phyloP scores from a whole-genome alignment of 768 basidiomycete genomes.

The Boletus tomentosulus region DNA sequence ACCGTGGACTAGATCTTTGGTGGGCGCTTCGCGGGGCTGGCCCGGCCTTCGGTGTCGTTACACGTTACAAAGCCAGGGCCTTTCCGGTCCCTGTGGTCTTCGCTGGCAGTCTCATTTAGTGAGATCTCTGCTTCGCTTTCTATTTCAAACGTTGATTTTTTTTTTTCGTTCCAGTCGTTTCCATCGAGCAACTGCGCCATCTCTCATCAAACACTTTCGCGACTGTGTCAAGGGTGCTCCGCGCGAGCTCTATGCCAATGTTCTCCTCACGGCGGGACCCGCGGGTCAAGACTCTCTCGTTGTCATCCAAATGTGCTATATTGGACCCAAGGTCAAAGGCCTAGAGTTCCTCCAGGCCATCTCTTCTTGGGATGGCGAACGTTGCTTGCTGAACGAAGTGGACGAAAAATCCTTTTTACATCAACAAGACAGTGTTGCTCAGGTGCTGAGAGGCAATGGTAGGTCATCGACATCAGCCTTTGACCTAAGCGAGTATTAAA shows the following conservation, averaged over 20 bases:
- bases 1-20: constrained; percentile 60
- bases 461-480: constrained; percentile 10
- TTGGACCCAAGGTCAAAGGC: constrained; percentile 70
- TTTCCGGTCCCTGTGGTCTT: constrained; percentile 89
- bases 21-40: constrained; percentile 88
- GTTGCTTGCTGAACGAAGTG: constrained; percentile 84
- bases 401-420: constrained; percentile 84
- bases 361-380: constrained; percentile 85
- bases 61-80: constrained; percentile 86
- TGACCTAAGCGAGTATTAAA: not conserved
- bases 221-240: constrained; percentile 91
- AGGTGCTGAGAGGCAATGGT: constrained; percentile 85
- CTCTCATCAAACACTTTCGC: constrained; percentile 86
- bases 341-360: constrained; percentile 80
- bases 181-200: constrained; percentile 80
- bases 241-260: constrained; percentile 83
- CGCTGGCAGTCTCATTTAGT: constrained; percentile 92
- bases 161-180: constrained; percentile 58
- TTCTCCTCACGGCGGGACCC: constrained; percentile 87
- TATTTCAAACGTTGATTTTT: constrained; percentile 2
- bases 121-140: constrained; percentile 27
- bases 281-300: constrained; percentile 79
- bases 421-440: constrained; percentile 90
- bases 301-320: constrained; percentile 88
- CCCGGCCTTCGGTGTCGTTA: constrained; percentile 76